These are phyloP conservation scores for Lunasporangiospora selenospora DNA, from an alignment of 192 early-diverging fungal genomes.

Conservation along the genomic window DNA sequence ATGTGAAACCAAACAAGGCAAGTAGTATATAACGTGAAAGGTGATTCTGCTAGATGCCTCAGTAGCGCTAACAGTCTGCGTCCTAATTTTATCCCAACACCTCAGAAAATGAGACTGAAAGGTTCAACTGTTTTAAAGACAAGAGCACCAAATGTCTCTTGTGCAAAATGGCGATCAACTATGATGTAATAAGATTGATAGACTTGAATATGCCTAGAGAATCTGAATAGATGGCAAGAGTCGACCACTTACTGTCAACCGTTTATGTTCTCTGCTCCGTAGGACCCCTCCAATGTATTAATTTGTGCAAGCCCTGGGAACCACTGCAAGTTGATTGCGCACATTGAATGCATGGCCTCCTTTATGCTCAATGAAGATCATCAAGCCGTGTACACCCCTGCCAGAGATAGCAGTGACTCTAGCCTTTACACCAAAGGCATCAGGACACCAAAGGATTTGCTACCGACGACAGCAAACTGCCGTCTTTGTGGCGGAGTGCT, in stretches of 20 bases:
- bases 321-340: constrained; percentile 26
- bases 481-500: constrained; percentile 9
- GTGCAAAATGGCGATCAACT: constrained; percentile 19
- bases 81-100: neutral
- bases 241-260: no score
- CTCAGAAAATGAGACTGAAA: constrained; percentile 6
- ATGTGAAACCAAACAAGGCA: neutral
- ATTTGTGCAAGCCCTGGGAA: constrained; percentile 1
- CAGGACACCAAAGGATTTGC: neutral
- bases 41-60: no score
- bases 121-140: constrained; percentile 2
- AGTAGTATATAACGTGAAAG: neutral
- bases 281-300: constrained; percentile 18
- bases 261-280: neutral
- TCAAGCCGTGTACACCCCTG: neutral
- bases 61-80: no score
- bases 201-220: no score
- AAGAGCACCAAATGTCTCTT: neutral
- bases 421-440: no score
- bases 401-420: no score
- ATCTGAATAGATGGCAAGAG: neutral
- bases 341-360: constrained; percentile 32
- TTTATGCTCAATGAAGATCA: constrained; percentile 14
- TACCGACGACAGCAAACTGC: constrained; percentile 24
- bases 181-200: constrained; percentile 8